Evolutionary conservation across 169 alveolate species (phyloP).

Genomic region (Cryptosporidium tyzzeri): DNA sequence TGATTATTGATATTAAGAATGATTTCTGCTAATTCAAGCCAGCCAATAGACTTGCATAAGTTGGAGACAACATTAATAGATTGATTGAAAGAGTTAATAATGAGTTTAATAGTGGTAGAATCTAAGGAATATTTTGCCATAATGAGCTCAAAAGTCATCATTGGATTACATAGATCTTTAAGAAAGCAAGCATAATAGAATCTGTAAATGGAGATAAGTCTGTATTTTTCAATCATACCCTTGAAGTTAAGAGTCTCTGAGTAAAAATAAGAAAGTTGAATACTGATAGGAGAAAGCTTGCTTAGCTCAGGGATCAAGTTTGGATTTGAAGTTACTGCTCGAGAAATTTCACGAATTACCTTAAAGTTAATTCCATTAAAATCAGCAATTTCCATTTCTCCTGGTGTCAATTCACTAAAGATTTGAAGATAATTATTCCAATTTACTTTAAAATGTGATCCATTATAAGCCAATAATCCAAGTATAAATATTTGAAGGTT

Average conservation of each 20-base stretch:
- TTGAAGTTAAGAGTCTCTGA: constrained; percentile 21
- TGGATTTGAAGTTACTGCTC: background rate
- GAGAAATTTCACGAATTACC: constrained; percentile 7
- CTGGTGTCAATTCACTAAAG: constrained; percentile 7
- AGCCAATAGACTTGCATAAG: constrained; percentile 32
- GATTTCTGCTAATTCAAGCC: constrained; percentile 43
- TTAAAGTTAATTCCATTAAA: constrained; percentile 23
- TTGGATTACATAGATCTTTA: constrained; percentile 58
- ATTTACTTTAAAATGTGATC: constrained; percentile 1
- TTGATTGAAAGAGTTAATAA: constrained; percentile 6
- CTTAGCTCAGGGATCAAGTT: constrained; percentile 9
- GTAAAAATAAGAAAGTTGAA: constrained; percentile 49
- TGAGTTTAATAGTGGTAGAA: background rate
- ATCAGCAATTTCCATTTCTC: constrained; percentile 60
- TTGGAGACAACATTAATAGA: constrained; percentile 30
- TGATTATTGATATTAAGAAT: constrained; percentile 19
- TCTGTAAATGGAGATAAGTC: constrained; percentile 39
- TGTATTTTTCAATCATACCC: constrained; percentile 51
- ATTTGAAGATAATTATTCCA: constrained; percentile 47
- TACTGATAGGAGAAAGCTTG: constrained; percentile 34
- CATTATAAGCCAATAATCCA: constrained; percentile 16
- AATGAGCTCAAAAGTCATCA: constrained; percentile 29
- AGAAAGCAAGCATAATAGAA: constrained; percentile 50
- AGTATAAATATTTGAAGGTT: constrained; percentile 19
- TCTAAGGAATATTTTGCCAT: constrained; percentile 28